These are phyloP conservation scores for Juglanconis juglandina DNA, from an alignment of 2,329 filamentous ascomycete species.

Conservation along the genomic window DNA sequence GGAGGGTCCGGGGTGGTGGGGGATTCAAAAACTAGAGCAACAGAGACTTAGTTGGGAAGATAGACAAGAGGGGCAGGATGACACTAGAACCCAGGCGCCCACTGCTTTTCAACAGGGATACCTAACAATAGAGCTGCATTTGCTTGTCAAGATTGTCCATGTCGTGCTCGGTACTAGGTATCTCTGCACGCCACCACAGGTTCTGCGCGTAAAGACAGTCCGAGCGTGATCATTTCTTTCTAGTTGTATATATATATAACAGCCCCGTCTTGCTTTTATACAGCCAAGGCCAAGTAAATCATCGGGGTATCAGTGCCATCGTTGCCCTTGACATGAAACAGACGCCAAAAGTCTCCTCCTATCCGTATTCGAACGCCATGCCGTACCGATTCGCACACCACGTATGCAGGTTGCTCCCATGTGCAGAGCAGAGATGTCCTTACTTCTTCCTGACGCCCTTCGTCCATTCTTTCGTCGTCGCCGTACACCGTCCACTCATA, in stretches of 20 bases:
- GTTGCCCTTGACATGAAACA: neutral
- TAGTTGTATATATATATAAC: neutral
- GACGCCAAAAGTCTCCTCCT: neutral
- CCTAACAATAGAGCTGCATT: neutral
- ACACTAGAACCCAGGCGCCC: neutral
- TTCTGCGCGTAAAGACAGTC: neutral
- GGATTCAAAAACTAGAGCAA: neutral
- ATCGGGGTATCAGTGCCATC: neutral
- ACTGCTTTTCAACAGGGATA: neutral
- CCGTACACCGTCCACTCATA: neutral
- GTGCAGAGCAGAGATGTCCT: neutral
- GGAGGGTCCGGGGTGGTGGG: neutral
- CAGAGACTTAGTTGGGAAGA: neutral
- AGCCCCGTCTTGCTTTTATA: neutral
- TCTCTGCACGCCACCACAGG: neutral
- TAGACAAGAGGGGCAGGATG: neutral
- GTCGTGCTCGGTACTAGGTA: neutral
- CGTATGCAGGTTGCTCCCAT: neutral
- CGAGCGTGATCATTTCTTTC: neutral
- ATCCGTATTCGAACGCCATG: neutral
- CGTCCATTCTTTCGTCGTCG: neutral
- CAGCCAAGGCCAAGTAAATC: neutral
- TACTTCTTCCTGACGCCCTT: neutral
- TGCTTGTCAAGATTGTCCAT: neutral
- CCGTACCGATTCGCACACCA: neutral